phyloP scores from a whole-genome alignment of 352 stramenopile genomes.

The Phytophthora lateralis region DNA sequence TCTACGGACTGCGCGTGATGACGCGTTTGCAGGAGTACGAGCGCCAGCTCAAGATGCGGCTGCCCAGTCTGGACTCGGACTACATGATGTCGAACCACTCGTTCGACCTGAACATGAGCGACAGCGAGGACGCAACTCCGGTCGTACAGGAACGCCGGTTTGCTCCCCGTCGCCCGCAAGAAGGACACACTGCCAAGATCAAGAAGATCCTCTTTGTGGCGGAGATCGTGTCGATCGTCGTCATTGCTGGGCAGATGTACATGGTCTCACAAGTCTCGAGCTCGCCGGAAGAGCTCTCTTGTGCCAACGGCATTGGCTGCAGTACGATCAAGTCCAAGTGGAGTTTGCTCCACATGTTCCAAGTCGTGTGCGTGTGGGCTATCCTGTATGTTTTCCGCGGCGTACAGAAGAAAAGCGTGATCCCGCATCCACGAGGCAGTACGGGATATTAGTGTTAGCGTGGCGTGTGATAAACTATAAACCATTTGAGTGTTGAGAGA shows the following conservation, averaged over 20 bases:
- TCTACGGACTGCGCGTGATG: conserved; percentile 38
- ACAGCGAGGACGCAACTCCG: conserved; percentile 18
- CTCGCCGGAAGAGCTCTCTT: conserved; percentile 27
- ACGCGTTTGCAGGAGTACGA: conserved; percentile 31
- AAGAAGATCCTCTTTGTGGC: conserved; percentile 34
- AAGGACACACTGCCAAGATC: conserved; percentile 36
- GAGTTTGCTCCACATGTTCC: conserved; percentile 35
- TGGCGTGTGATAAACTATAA: conserved; percentile 9
- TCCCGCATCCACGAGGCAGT: conserved; percentile 21
- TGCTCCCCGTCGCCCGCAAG: conserved; percentile 10
- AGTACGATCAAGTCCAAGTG: conserved; percentile 17
- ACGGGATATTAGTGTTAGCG: conserved; percentile 11
- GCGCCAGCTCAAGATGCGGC: conserved; percentile 18
- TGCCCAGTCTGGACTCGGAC: conserved; percentile 18
- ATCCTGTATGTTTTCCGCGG: conserved; percentile 36
- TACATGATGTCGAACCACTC: conserved; percentile 30
- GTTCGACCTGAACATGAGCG: conserved; percentile 30
- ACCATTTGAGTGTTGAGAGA: not conserved
- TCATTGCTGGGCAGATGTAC: conserved; percentile 31
- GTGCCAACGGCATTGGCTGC: conserved; percentile 34
- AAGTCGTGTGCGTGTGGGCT: conserved; percentile 31
- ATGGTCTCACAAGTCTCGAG: conserved; percentile 16
- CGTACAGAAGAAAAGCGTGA: conserved; percentile 35
- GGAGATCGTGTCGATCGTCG: conserved; percentile 24
- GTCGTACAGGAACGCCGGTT: conserved; percentile 17